Percentiles rank a stretch among this genome's conserved stretches.
These are phyloP conservation scores for Botrytis cinerea DNA, from an alignment of 2,329 filamentous ascomycete genomes.

Conservation along the genomic window DNA sequence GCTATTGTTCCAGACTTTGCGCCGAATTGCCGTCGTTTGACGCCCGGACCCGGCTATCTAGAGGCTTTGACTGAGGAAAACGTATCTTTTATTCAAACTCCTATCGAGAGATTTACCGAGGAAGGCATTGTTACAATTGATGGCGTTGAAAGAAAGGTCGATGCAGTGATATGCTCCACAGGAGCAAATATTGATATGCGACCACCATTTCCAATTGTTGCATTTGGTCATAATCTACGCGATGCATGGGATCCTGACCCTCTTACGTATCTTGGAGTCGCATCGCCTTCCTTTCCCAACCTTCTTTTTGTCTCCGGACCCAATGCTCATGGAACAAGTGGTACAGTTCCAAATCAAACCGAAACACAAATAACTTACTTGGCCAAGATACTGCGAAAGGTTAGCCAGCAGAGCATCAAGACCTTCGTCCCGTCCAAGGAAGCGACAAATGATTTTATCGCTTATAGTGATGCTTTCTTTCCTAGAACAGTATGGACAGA, in stretches of 20 bases:
- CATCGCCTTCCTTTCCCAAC: slow-evolving; percentile 67
- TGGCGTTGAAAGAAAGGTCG: slow-evolving; percentile 57
- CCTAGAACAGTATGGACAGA: slow-evolving; percentile 57
- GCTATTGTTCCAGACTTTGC: slow-evolving; percentile 46
- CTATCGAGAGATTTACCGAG: slow-evolving; percentile 59
- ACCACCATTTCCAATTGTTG: slow-evolving; percentile 61
- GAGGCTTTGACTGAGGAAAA: slow-evolving; percentile 64
- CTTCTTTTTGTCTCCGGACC: slow-evolving; percentile 65
- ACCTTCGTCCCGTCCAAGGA: slow-evolving; percentile 57
- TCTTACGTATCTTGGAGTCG: slow-evolving; percentile 66
- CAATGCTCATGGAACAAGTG: slow-evolving; percentile 55
- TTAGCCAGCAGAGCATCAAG: slow-evolving; percentile 65
- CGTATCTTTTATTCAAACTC: slow-evolving; percentile 59
- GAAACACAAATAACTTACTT: slow-evolving; percentile 67
- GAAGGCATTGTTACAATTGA: slow-evolving; percentile 62
- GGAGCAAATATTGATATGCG: slow-evolving; percentile 62
- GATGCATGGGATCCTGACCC: slow-evolving; percentile 60
- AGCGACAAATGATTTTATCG: slow-evolving; percentile 65
- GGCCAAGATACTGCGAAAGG: slow-evolving; percentile 68
- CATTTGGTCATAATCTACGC: slow-evolving; percentile 55
- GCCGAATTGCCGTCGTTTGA: slow-evolving; percentile 48
- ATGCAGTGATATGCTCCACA: slow-evolving; percentile 68
- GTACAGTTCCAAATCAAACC: slow-evolving; percentile 66
- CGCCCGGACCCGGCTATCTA: slow-evolving; percentile 59
- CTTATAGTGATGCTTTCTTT: slow-evolving; percentile 60